phyloP scores from a whole-genome alignment of 2,329 filamentous ascomycete species.

The Penicillium brevicompactum region DNA sequence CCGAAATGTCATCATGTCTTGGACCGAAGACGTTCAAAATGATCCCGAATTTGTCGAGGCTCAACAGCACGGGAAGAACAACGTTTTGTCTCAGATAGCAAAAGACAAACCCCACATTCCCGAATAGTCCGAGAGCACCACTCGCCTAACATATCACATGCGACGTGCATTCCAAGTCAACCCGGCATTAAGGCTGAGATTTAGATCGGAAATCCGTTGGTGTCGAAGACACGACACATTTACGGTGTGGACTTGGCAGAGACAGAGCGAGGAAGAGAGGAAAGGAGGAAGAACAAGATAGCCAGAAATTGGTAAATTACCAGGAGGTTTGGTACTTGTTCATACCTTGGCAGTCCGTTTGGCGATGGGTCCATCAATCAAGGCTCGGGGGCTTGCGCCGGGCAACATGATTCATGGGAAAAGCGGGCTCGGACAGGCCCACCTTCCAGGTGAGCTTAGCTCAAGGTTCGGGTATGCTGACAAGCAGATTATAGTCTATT shows the following conservation, averaged over 20 bases:
- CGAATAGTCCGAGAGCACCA: neutral
- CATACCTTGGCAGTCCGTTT: neutral
- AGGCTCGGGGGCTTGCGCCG: neutral
- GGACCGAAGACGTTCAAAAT: neutral
- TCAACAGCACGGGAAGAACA: neutral
- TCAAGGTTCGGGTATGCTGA: neutral
- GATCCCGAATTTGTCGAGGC: neutral
- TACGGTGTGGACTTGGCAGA: neutral
- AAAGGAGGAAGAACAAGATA: neutral
- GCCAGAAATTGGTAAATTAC: neutral
- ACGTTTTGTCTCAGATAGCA: neutral
- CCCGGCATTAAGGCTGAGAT: too few relatives aligned
- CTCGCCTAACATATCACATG: neutral
- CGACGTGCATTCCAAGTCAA: neutral
- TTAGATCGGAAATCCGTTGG: too few relatives aligned
- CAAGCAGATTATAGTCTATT: constrained; percentile 6
- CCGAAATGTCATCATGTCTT: neutral
- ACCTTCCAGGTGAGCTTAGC: neutral
- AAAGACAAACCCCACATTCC: neutral
- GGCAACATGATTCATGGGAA: neutral
- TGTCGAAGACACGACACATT: neutral
- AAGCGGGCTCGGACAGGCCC: neutral
- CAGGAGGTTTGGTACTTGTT: too few relatives aligned
- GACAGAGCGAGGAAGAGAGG: neutral
- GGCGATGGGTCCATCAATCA: neutral